Percentiles rank a stretch among this genome's conserved stretches.
phyloP scores from a whole-genome alignment of 805 yeast genomes.

The Kodamaea kaohsiungensis region DNA sequence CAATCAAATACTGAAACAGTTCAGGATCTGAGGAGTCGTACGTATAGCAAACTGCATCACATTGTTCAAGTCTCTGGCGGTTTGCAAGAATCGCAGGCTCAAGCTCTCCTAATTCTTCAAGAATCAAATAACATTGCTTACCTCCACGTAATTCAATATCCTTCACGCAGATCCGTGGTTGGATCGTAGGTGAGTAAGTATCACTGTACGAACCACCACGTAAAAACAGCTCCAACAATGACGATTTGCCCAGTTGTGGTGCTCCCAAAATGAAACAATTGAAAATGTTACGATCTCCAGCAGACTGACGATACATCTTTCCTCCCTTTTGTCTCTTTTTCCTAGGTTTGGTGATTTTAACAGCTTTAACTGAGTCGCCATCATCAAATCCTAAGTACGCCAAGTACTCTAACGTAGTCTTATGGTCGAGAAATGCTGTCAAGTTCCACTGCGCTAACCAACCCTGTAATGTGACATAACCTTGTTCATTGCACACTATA shows the following conservation, averaged over 20 bases:
- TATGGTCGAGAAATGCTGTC: conserved; percentile 86
- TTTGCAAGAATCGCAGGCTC: conserved; percentile 83
- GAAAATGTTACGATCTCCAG: conserved; percentile 85
- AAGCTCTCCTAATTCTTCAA: conserved; percentile 87
- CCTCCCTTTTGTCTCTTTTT: conserved; percentile 69
- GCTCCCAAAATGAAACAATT: conserved; percentile 88
- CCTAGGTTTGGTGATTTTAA: conserved; percentile 82
- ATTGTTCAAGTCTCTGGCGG: conserved; percentile 65
- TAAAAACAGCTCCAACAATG: conserved; percentile 78
- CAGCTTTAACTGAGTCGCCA: conserved; percentile 39
- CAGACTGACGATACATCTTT: conserved; percentile 60
- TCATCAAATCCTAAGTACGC: conserved; percentile 88
- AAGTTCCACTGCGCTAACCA: conserved; percentile 99
- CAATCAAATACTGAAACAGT: conserved; percentile 80
- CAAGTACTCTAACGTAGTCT: conserved; percentile 81
- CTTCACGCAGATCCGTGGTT: conserved; percentile 81
- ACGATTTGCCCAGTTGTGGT: conserved; percentile 82
- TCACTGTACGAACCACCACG: conserved; percentile 66
- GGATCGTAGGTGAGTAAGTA: conserved; percentile 75
- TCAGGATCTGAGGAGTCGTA: conserved; percentile 97
- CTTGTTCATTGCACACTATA: conserved; percentile 87
- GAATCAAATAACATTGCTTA: conserved; percentile 86
- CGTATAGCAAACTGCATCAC: conserved; percentile 87
- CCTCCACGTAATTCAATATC: conserved; percentile 94
- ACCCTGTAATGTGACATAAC: conserved; percentile 90